A percentile compares a stretch with the other conserved stretches of the same genome.
Conservation (phyloP, 768 basidiomycete species). For the Arthromyces matolae region DNA sequence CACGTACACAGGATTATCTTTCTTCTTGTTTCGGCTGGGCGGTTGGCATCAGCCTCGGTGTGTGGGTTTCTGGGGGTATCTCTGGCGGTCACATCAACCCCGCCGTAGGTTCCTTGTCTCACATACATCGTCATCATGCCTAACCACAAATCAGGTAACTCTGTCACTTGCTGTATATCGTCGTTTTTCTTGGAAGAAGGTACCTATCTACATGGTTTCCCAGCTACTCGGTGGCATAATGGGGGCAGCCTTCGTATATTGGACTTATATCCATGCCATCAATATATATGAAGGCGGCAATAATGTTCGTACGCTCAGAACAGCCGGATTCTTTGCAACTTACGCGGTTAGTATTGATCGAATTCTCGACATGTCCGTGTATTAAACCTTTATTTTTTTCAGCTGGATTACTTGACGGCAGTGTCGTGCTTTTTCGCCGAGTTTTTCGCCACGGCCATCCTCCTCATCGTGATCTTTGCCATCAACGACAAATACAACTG, state of each 20-base stretch:
- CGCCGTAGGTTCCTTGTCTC: constrained; percentile 38
- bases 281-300: constrained; percentile 58
- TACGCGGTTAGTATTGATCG: constrained; percentile 46
- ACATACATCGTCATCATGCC: background rate
- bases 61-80: constrained; percentile 62
- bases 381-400: background rate
- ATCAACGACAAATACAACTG: constrained; percentile 50
- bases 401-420: constrained; percentile 37
- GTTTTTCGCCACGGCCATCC: constrained; percentile 55
- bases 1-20: constrained; percentile 36
- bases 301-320: constrained; percentile 49
- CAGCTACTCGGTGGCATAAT: constrained; percentile 63
- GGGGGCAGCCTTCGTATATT: constrained; percentile 61
- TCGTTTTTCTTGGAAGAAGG: constrained; percentile 78
- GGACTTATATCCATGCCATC: constrained; percentile 68
- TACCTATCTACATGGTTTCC: constrained; percentile 63
- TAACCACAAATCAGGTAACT: constrained; percentile 47
- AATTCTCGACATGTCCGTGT: background rate
- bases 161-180: constrained; percentile 65
- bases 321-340: constrained; percentile 57
- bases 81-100: constrained; percentile 79
- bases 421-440: constrained; percentile 43
- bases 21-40: constrained; percentile 57
- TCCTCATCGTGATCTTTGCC: constrained; percentile 52
- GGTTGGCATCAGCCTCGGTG: constrained; percentile 58